Evolutionary conservation across 257 asterid species (phyloP), one percentile per base, ranked within the genome.

Genomic region (Eucommia ulmoides): DNA sequence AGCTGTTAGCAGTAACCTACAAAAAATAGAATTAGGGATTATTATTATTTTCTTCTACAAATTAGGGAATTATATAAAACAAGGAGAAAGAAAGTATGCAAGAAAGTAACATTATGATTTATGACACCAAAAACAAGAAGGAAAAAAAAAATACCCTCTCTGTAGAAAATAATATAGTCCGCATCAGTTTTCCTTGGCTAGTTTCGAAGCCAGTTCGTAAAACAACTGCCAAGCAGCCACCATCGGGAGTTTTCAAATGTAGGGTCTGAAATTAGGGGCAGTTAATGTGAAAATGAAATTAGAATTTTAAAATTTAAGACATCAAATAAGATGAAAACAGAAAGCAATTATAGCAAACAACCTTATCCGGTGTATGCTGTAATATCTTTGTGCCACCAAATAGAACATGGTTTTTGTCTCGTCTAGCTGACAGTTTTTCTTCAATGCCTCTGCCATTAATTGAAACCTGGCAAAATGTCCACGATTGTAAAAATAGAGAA

Each of bases 1-100:
- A 91, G 88, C 96, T 91, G 69, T 91, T 91, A 47, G 98, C 98
- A 54, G 98, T 89, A 60, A 89, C 94, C 98, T 89, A 69, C 52
- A 72, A 24, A 64, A 63, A 60, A 29, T 29, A 12, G 12, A 12
- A 29, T 29, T 12, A 29, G 12, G 38, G 38, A 29, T 29, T 12
- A 7, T 5, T 5, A 7, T 7, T 5, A 29, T 5, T 29, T 29
- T 7, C 38, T 29, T 7, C 38, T 5, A 29, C 8, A 29, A 29
- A 7, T 29, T 12, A 29, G 38, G n/a, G n/a, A n/a, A n/a, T n/a
- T n/a, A n/a, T n/a, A n/a, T n/a, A n/a, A 25, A 63, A 24, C 25
- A 49, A 18, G 52, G 48, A 58, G 52, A 49, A 19, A 35, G 8
- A 22, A 21, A 35, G n/a, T 0, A 35, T 15, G 44, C 1, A 5